A percentile compares a stretch with the other conserved stretches of the same genome.
phyloP scores from a whole-genome alignment of 192 early-diverging fungal genomes.

The Podochytrium sp. region DNA sequence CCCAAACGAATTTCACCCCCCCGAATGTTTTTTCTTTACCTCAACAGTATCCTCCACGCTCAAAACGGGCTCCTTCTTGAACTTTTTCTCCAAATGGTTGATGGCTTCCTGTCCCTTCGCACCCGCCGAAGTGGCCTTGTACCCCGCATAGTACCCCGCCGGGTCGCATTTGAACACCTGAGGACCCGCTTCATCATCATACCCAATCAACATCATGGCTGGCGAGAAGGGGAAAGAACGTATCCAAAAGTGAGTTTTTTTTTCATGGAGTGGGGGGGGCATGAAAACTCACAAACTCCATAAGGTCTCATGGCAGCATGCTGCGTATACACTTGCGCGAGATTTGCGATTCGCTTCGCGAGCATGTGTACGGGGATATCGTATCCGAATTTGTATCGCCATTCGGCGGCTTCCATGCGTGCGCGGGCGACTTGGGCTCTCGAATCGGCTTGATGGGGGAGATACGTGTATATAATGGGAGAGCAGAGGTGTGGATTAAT shows the following conservation, averaged over 20 bases:
- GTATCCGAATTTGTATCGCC: conserved; percentile 98
- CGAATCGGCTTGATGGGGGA: conserved; percentile 91
- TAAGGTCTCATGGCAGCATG: conserved; percentile 98
- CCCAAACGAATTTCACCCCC: neutral
- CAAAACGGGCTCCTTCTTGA: conserved; percentile 87
- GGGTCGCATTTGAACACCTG: conserved; percentile 98
- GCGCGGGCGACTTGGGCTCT: conserved; percentile 91
- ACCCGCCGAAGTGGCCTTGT: conserved; percentile 93
- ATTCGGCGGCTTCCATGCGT: conserved; percentile 95
- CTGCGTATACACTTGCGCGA: conserved; percentile 99
- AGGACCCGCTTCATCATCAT: conserved; percentile 94
- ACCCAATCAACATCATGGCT: conserved; percentile 97
- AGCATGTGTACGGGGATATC: conserved; percentile 96
- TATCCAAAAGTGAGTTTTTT: too few relatives aligned
- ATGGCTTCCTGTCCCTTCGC: conserved; percentile 95
- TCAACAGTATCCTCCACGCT: conserved; percentile 89
- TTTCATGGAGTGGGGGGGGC: too few relatives aligned
- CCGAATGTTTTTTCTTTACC: conserved; percentile 58
- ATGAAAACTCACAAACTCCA: conserved; percentile 89
- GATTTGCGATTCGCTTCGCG: conserved; percentile 96
- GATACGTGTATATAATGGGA: too few relatives aligned
- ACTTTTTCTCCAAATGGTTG: conserved; percentile 97
- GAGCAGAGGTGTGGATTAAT: too few relatives aligned
- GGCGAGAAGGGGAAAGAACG: too few relatives aligned
- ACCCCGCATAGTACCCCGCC: conserved; percentile 97